Conservation (phyloP, 2,329 filamentous ascomycete genomes). For the Colletotrichum salicis region DNA sequence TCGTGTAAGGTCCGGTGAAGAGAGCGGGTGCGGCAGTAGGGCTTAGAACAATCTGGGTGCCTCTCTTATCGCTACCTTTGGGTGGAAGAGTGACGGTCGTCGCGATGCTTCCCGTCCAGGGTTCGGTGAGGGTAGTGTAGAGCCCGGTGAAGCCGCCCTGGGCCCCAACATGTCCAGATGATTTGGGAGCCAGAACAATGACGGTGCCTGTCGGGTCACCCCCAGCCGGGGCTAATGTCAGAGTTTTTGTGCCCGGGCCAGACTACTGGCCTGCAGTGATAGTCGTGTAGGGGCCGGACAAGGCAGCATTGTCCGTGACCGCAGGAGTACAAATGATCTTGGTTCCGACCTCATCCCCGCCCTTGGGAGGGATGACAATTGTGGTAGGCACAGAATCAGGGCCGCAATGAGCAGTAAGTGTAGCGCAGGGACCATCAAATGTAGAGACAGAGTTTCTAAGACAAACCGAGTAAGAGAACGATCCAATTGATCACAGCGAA, state of each 20-base stretch:
- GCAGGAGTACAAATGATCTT: neutral
- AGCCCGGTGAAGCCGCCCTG: neutral
- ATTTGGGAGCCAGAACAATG: neutral
- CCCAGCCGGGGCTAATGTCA: neutral
- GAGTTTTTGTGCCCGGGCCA: neutral
- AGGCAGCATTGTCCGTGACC: neutral
- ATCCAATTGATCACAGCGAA: neutral
- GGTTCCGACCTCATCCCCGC: neutral
- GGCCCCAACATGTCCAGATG: neutral
- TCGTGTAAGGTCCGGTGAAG: neutral
- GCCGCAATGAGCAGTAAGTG: neutral
- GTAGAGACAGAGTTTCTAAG: neutral
- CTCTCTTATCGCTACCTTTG: neutral
- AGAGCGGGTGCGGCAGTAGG: neutral
- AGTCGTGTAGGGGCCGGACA: neutral
- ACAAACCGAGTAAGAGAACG: neutral
- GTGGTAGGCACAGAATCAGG: neutral
- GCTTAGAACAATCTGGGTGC: neutral
- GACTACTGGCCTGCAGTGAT: constrained; percentile 1
- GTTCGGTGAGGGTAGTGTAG: neutral
- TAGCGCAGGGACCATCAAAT: neutral
- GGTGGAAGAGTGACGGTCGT: neutral
- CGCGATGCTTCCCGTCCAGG: neutral
- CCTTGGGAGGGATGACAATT: neutral
- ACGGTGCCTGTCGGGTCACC: neutral